Percentiles rank a stretch among this genome's conserved stretches.
Conservation (phyloP, 2,329 filamentous ascomycete genomes). For the Fusarium pilosicola region DNA sequence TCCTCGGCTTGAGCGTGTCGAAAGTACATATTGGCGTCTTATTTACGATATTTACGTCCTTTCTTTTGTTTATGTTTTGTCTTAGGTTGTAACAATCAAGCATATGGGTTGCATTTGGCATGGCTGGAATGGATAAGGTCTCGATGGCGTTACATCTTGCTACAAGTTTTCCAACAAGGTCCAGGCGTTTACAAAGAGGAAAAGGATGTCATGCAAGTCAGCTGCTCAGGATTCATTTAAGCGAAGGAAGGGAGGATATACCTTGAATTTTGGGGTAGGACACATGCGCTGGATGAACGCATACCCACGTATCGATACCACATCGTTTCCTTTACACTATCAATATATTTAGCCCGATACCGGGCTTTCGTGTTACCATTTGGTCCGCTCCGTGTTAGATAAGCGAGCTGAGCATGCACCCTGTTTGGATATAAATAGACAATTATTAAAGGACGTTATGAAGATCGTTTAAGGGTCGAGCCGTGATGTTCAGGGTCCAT, state of each 20-base stretch:
- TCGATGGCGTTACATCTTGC: conserved; percentile 36
- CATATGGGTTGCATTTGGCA: conserved; percentile 34
- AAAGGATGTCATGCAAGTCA: conserved; percentile 19
- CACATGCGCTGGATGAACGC: conserved; percentile 37
- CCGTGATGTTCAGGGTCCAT: background rate
- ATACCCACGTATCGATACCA: conserved; percentile 42
- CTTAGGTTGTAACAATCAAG: conserved; percentile 28
- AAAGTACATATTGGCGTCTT: conserved; percentile 10
- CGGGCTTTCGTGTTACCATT: background rate
- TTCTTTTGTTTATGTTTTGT: conserved; percentile 35
- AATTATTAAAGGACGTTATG: background rate
- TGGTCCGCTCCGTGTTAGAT: background rate
- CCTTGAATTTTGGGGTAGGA: conserved; percentile 26
- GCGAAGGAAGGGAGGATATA: conserved; percentile 25
- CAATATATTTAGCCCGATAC: conserved; percentile 15
- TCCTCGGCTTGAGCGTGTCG: background rate
- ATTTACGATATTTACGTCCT: conserved; percentile 30
- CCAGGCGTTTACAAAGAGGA: conserved; percentile 41
- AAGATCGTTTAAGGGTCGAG: background rate
- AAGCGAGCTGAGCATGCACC: background rate
- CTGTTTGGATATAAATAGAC: background rate
- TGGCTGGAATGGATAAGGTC: conserved; percentile 22
- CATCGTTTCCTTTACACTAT: conserved; percentile 36
- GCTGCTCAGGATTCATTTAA: conserved; percentile 17
- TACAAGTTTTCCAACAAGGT: conserved; percentile 11